Percentiles rank a stretch among this genome's conserved stretches.
Evolutionary conservation across 164 flowering plant species (phyloP).

Genomic region (Vitis labrusca): DNA sequence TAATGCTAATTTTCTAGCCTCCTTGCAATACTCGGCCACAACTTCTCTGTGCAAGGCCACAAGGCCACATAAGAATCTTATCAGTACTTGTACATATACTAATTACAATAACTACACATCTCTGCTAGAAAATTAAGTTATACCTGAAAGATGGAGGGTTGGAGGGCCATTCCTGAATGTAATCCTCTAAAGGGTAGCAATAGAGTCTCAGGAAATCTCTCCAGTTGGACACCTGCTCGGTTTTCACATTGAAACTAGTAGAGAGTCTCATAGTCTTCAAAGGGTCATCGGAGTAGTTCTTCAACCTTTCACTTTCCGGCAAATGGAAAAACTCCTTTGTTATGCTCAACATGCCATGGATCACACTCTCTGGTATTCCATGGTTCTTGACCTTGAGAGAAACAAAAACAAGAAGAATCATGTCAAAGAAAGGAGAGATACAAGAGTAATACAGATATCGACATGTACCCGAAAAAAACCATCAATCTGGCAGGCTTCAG

Average conservation of each 20-base stretch:
- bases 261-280: constrained; percentile 48
- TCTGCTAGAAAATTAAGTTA: background rate
- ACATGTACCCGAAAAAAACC: constrained; percentile 42
- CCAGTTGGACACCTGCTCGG: constrained; percentile 62
- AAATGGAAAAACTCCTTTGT: constrained; percentile 50
- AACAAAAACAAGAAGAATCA: too few species aligned
- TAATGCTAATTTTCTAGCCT: constrained; percentile 35
- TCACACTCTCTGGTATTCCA: constrained; percentile 40
- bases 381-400: constrained; percentile 57
- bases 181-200: constrained; percentile 62
- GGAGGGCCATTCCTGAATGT: constrained; percentile 54
- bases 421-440: too few species aligned
- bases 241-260: constrained; percentile 63
- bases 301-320: constrained; percentile 61
- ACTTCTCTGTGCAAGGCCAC: constrained; percentile 26
- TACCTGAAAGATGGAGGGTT: constrained; percentile 58
- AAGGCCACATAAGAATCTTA: too few species aligned
- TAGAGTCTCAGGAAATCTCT: constrained; percentile 67
- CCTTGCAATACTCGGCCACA: constrained; percentile 42
- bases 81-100: too few species aligned
- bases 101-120: too few species aligned
- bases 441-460: too few species aligned
- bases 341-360: constrained; percentile 34
- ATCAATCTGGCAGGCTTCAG: constrained; percentile 39
- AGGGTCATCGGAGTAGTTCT: constrained; percentile 58